phyloP scores from a whole-genome alignment of 2,329 filamentous ascomycete species.

The Coniochaeta prunicola region DNA sequence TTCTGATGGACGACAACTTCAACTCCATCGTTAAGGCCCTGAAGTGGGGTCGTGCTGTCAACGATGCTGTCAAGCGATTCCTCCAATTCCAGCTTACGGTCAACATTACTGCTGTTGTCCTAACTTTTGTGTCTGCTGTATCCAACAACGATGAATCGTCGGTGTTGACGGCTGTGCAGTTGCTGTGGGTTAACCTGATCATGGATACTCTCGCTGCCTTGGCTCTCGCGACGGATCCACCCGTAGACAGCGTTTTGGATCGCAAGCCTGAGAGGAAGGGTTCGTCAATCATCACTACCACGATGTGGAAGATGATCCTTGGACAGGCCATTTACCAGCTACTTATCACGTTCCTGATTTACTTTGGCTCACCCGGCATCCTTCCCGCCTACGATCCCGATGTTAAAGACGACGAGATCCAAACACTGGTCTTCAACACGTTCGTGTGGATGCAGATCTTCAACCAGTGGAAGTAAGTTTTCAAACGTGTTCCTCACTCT shows the following conservation, averaged over 20 bases:
- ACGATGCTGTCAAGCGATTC: conserved; percentile 72
- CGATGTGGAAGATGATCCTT: conserved; percentile 99
- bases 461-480: conserved; percentile 84
- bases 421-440: conserved; percentile 90
- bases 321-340: conserved; percentile 90
- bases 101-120: conserved; percentile 81
- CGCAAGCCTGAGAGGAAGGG: conserved; percentile 60
- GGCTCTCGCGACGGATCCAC: conserved; percentile 85
- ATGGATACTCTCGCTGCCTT: conserved; percentile 94
- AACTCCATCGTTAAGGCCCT: conserved; percentile 78
- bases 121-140: conserved; percentile 85
- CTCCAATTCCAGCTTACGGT: conserved; percentile 75
- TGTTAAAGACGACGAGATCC: conserved; percentile 41
- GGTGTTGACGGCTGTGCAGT: conserved; percentile 80
- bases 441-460: conserved; percentile 99
- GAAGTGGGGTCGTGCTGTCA: conserved; percentile 72
- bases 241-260: conserved; percentile 70
- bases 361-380: conserved; percentile 41
- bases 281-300: conserved; percentile 65
- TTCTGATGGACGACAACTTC: conserved; percentile 85
- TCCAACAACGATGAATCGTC: conserved; percentile 60
- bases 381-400: conserved; percentile 32
- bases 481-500: neutral
- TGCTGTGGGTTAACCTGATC: conserved; percentile 94
- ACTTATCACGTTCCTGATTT: conserved; percentile 69